Evolutionary conservation across 352 stramenopile genomes (phyloP).

Genomic region (Phytopythium montanum): DNA sequence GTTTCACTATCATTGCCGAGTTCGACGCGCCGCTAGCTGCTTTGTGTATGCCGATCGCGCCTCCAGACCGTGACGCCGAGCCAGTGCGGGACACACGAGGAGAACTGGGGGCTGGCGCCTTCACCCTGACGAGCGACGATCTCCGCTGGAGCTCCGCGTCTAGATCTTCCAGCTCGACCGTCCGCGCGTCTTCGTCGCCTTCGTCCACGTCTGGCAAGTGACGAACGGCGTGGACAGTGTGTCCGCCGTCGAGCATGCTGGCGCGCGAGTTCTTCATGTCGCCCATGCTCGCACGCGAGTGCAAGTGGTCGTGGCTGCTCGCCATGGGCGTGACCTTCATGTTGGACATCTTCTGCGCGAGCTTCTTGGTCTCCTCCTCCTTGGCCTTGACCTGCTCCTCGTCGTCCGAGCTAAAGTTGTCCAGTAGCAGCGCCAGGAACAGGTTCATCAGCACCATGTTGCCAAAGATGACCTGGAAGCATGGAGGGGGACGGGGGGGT

Average conservation of each 20-base stretch:
- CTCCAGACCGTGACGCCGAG: not conserved
- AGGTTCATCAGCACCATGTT: constrained; percentile 94
- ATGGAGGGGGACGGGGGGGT: not conserved
- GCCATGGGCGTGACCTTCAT: constrained; percentile 45
- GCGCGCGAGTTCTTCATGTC: constrained; percentile 1
- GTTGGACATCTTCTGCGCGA: constrained; percentile 52
- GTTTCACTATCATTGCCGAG: too few relatives aligned
- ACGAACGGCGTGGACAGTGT: not conserved
- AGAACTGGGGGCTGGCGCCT: not conserved
- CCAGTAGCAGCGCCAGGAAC: constrained; percentile 91
- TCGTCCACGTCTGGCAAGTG: constrained; percentile 8
- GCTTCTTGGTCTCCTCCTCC: constrained; percentile 42
- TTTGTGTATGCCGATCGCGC: not conserved
- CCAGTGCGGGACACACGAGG: not conserved
- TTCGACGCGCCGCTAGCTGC: not conserved
- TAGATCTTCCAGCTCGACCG: constrained; percentile 18
- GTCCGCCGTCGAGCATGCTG: constrained; percentile 3
- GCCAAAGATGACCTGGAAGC: constrained; percentile 75
- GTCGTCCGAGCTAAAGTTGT: constrained; percentile 86
- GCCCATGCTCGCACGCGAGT: not conserved
- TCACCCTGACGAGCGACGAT: constrained; percentile 1
- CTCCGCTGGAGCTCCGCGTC: constrained; percentile 12
- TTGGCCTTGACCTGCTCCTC: constrained; percentile 48
- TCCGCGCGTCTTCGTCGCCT: constrained; percentile 9
- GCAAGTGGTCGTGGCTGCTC: constrained; percentile 2